Conservation (phyloP, 2,329 filamentous ascomycete genomes). For the Phaeophleospora eucalypticola region DNA sequence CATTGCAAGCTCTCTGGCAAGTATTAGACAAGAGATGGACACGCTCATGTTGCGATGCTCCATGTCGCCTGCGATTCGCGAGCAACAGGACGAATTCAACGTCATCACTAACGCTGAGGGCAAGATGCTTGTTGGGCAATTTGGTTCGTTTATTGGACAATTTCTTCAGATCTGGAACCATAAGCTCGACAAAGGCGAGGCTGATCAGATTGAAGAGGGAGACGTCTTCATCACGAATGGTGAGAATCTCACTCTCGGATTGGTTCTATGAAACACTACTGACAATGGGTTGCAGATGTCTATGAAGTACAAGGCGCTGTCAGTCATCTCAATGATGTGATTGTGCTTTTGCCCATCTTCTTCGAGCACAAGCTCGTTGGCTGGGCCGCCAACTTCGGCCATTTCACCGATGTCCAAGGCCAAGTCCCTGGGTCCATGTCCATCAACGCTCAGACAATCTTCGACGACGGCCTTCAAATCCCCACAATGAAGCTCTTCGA, state of each 20-base stretch:
- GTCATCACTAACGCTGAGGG: slow-evolving; percentile 26
- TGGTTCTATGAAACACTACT: too few species aligned
- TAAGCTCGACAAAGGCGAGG: slow-evolving; percentile 22
- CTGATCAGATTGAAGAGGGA: slow-evolving; percentile 24
- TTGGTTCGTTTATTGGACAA: slow-evolving; percentile 26
- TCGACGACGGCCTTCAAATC: slow-evolving; percentile 26
- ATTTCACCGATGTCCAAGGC: slow-evolving; percentile 28
- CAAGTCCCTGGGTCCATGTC: slow-evolving; percentile 27
- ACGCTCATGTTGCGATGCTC: slow-evolving; percentile 28
- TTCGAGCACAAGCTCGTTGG: slow-evolving; percentile 26
- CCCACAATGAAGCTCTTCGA: slow-evolving; percentile 29
- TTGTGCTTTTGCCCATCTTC: slow-evolving; percentile 23
- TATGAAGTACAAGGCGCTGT: slow-evolving; percentile 28
- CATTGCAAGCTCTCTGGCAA: slow-evolving; percentile 23
- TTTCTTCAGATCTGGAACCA: slow-evolving; percentile 28
- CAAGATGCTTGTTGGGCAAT: slow-evolving; percentile 26
- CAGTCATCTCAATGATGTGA: slow-evolving; percentile 25
- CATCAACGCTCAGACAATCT: slow-evolving; percentile 28
- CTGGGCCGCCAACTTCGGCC: slow-evolving; percentile 28
- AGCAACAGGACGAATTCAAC: slow-evolving; percentile 29
- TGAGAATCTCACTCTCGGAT: neutral
- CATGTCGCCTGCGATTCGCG: slow-evolving; percentile 27
- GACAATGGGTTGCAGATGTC: slow-evolving; percentile 7
- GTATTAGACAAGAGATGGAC: slow-evolving; percentile 26
- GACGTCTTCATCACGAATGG: slow-evolving; percentile 27